Percentiles rank a stretch among this genome's conserved stretches.
Evolutionary conservation across 495 filamentous ascomycete species (phyloP).

Genomic region (Neurospora sp.): DNA sequence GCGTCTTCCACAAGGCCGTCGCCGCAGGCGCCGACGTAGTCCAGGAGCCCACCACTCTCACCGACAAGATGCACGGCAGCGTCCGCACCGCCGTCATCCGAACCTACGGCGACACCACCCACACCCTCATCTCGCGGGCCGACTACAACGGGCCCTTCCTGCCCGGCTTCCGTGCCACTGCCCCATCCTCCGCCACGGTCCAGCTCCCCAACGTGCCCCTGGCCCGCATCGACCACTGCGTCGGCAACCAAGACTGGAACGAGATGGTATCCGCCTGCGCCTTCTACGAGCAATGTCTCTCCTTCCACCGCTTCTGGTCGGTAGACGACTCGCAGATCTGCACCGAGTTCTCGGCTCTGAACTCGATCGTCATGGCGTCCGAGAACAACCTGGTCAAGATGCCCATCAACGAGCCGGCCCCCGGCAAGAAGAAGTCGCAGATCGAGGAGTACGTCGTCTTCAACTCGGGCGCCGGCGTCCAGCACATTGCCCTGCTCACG

Average conservation of each 20-base stretch:
- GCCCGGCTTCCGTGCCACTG: constrained; percentile 59
- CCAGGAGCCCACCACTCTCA: constrained; percentile 39
- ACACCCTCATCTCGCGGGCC: constrained; percentile 65
- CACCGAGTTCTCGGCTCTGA: constrained; percentile 80
- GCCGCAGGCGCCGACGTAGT: constrained; percentile 57
- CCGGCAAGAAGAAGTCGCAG: constrained; percentile 74
- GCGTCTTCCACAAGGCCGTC: constrained; percentile 61
- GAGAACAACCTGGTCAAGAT: constrained; percentile 75
- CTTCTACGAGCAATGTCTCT: constrained; percentile 82
- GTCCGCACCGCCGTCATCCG: constrained; percentile 64
- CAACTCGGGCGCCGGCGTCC: constrained; percentile 76
- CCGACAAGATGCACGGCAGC: constrained; percentile 42
- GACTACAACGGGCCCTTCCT: constrained; percentile 65
- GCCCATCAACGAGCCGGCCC: constrained; percentile 93
- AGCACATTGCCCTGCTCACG: constrained; percentile 82
- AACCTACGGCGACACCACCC: constrained; percentile 88
- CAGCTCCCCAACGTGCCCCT: constrained; percentile 52
- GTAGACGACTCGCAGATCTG: constrained; percentile 81
- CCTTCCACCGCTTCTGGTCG: constrained; percentile 91
- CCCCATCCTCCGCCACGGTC: constrained; percentile 15
- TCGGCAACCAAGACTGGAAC: constrained; percentile 87
- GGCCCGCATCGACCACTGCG: constrained; percentile 77
- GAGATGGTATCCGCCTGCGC: constrained; percentile 76
- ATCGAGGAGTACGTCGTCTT: constrained; percentile 91
- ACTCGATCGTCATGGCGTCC: constrained; percentile 77